These are phyloP conservation scores for Microbotryum scabiosae DNA, from an alignment of 1,284 basidiomycete species.

Conservation along the genomic window DNA sequence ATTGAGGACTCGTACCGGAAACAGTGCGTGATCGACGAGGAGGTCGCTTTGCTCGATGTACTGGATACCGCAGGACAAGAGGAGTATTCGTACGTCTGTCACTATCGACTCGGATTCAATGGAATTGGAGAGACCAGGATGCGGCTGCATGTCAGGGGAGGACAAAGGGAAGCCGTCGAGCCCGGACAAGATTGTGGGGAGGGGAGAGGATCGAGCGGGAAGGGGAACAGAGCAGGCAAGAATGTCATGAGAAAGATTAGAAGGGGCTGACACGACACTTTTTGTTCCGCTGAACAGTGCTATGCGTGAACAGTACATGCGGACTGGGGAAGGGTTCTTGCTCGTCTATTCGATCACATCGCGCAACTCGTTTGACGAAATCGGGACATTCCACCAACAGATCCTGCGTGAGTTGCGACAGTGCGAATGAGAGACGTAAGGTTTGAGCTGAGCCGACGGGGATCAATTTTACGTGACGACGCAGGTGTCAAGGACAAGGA, in stretches of 20 bases:
- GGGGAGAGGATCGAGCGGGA: neutral
- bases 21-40: slow-evolving; percentile 94
- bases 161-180: neutral
- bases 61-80: slow-evolving; percentile 98
- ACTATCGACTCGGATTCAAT: too few relatives aligned
- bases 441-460: neutral
- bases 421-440: neutral
- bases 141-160: too few relatives aligned
- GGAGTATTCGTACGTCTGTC: slow-evolving; percentile 73
- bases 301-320: slow-evolving; percentile 97
- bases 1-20: slow-evolving; percentile 77
- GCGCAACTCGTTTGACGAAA: slow-evolving; percentile 91
- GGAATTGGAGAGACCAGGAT: neutral
- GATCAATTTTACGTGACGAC: neutral
- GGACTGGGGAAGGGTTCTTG: slow-evolving; percentile 94
- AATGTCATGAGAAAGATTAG: neutral
- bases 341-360: slow-evolving; percentile 99
- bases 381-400: slow-evolving; percentile 96
- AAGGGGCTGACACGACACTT: neutral
- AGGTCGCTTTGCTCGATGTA: slow-evolving; percentile 93
- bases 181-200: neutral
- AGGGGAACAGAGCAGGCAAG: neutral
- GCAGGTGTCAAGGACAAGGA: slow-evolving; percentile 85
- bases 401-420: slow-evolving; percentile 58
- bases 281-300: slow-evolving; percentile 53